Evolutionary conservation across 2,329 filamentous ascomycete species (phyloP), one percentile per base, ranked within the genome.

Genomic region (Sarocladiaceae sp.): DNA sequence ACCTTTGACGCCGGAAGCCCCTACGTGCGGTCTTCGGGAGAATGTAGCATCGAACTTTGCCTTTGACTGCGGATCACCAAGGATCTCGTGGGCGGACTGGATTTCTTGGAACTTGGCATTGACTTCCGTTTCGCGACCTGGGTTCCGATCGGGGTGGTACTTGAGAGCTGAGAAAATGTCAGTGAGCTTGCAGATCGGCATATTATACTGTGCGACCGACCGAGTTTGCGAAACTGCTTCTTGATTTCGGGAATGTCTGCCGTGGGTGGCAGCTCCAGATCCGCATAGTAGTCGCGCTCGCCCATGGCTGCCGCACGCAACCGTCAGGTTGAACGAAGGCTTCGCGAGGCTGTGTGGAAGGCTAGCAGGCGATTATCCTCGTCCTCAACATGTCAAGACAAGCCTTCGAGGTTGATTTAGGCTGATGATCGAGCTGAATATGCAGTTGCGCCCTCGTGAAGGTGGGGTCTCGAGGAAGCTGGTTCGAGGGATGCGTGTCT

Each of bases 91-190:
- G 18, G 89, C 89, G 4, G 85, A 80, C 63, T 94, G 87, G 40
- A 95, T 94, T 41, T 83, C 78, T 61, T 94, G 86, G 57, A 95
- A 95, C 57, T 87, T 85, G 24, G 83, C 73, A 52, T 86, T 87
- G 58, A 84, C 85, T 57, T 91, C 87, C 46, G 78, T 67, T 64
- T 95, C 88, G 57, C 78, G 80, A 43, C 89, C 89, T 10, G 84
- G 87, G 58, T 95, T 95, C 48, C 89, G 83, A 61, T 95, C 89
- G 6, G 89, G 89, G 58, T 95, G 89, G 57, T 85, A 94, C 62
- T 86, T 85, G 37, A 94, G 71, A 39, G 88, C 88, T 88, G 46
- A 20, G 16, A 20, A 13, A 32, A n/a, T 11, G 15, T 41, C 23
- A 41, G 37, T n/a, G n/a, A n/a, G n/a, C n/a, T n/a, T n/a, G n/a